Percentiles rank a stretch among this genome's conserved stretches.
phyloP scores from a whole-genome alignment of 495 filamentous ascomycete species.

The Apodospora peruviana region DNA sequence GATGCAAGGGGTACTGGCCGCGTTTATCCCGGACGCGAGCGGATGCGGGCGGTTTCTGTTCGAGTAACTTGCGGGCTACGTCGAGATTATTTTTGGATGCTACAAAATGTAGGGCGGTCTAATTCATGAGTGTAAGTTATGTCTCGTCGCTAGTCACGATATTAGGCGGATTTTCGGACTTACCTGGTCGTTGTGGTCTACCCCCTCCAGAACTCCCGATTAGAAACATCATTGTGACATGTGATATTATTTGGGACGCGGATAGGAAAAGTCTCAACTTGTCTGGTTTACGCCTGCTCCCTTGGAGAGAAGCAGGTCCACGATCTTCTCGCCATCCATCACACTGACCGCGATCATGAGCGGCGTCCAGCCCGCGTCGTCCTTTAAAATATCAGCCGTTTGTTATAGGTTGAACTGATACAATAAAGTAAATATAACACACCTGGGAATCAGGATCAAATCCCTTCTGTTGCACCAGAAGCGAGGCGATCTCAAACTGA shows the following conservation, averaged over 20 bases:
- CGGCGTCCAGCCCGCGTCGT: constrained; percentile 88
- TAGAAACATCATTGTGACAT: not conserved
- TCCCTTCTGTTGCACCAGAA: constrained; percentile 60
- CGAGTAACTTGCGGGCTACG: constrained; percentile 69
- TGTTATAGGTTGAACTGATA: not conserved
- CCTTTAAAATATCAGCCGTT: constrained; percentile 38
- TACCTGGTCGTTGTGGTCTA: constrained; percentile 18
- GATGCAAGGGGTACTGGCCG: constrained; percentile 80
- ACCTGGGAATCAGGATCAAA: constrained; percentile 90
- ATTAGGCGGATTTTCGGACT: too few species aligned
- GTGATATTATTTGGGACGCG: not conserved
- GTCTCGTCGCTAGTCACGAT: too few species aligned
- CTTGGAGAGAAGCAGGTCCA: constrained; percentile 72
- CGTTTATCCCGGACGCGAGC: constrained; percentile 78
- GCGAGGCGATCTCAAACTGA: constrained; percentile 63
- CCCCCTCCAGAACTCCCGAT: not conserved
- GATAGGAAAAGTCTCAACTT: constrained; percentile 46
- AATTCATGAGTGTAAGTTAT: too few species aligned
- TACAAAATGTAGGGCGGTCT: constrained; percentile 88
- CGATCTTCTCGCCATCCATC: constrained; percentile 59
- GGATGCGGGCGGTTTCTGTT: constrained; percentile 65
- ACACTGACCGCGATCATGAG: constrained; percentile 89
- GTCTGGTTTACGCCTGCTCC: constrained; percentile 78
- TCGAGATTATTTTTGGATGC: constrained; percentile 85
- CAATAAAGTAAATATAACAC: constrained; percentile 6